Evolutionary conservation across 176 grass and related monocot genomes (phyloP).

Genomic region (Oryza officinalis): DNA sequence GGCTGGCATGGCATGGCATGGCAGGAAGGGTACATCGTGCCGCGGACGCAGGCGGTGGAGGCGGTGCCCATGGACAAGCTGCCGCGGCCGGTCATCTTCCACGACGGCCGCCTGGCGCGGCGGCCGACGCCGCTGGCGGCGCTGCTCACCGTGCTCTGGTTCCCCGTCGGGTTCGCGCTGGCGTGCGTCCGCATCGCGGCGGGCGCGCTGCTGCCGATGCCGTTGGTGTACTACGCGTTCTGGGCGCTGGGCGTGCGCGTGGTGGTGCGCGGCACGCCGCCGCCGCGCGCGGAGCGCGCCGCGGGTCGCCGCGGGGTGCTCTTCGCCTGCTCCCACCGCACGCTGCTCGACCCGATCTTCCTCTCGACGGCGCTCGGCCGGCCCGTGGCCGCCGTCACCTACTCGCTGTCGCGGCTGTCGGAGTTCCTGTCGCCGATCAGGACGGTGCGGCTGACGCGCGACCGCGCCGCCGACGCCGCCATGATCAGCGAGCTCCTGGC

Average conservation of each 20-base stretch:
- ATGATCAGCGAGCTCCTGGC: constrained; percentile 56
- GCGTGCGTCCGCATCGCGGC: constrained; percentile 70
- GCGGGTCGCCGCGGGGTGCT: constrained; percentile 40
- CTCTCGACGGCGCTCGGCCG: constrained; percentile 50
- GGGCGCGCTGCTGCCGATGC: constrained; percentile 67
- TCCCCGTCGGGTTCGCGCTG: constrained; percentile 57
- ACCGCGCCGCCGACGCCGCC: constrained; percentile 54
- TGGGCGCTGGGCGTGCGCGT: constrained; percentile 62
- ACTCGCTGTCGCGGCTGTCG: constrained; percentile 64
- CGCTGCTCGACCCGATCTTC: constrained; percentile 74
- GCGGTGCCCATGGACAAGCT: constrained; percentile 18
- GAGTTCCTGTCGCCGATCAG: constrained; percentile 75
- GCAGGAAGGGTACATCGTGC: constrained; percentile 75
- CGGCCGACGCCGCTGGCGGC: constrained; percentile 53
- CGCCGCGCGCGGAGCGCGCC: constrained; percentile 30
- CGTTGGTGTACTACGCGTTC: constrained; percentile 60
- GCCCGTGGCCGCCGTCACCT: constrained; percentile 65
- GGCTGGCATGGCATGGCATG: neutral
- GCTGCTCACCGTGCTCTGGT: constrained; percentile 52
- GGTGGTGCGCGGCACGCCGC: constrained; percentile 45
- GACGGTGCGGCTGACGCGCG: constrained; percentile 60
- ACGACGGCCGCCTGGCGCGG: constrained; percentile 66
- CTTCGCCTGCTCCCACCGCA: constrained; percentile 77
- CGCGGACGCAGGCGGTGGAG: constrained; percentile 24
- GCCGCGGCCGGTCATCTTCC: constrained; percentile 50